Evolutionary conservation across 805 yeast genomes (phyloP).

Genomic region (Metschnikowia arizonensis): DNA sequence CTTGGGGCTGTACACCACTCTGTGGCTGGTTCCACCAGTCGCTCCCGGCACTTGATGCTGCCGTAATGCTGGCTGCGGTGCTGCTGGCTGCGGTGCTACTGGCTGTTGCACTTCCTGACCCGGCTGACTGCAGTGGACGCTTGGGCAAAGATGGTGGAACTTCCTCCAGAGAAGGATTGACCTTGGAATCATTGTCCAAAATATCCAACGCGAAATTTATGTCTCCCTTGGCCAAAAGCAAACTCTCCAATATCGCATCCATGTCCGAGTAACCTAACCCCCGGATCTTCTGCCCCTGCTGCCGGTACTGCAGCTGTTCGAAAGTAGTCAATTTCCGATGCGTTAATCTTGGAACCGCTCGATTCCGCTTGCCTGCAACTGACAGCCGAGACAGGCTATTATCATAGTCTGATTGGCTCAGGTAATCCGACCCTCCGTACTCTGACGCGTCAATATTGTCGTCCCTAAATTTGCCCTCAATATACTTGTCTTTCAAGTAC

Average conservation of each 20-base stretch:
- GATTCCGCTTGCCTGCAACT: neutral
- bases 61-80: too few relatives aligned
- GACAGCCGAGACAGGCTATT: slow-evolving; percentile 17
- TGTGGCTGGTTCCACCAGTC: slow-evolving; percentile 33
- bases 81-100: slow-evolving; percentile 2
- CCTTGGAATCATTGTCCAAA: slow-evolving; percentile 38
- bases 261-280: slow-evolving; percentile 55
- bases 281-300: slow-evolving; percentile 39
- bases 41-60: slow-evolving; percentile 21
- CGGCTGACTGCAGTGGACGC: slow-evolving; percentile 24
- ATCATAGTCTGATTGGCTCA: slow-evolving; percentile 7
- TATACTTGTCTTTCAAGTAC: slow-evolving; percentile 64
- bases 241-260: slow-evolving; percentile 60
- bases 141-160: slow-evolving; percentile 47
- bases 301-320: slow-evolving; percentile 49
- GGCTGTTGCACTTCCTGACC: neutral
- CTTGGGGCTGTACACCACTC: neutral
- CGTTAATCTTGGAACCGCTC: slow-evolving; percentile 37
- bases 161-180: slow-evolving; percentile 36
- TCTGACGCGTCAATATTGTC: slow-evolving; percentile 35
- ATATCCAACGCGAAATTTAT: slow-evolving; percentile 56
- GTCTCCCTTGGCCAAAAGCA: slow-evolving; percentile 56
- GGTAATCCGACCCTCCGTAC: slow-evolving; percentile 25
- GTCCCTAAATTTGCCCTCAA: slow-evolving; percentile 54
- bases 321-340: slow-evolving; percentile 52